Evolutionary conservation across 192 early-diverging fungal species (phyloP), one percentile per base, ranked within the genome.

Genomic region (Coemansia sp.): DNA sequence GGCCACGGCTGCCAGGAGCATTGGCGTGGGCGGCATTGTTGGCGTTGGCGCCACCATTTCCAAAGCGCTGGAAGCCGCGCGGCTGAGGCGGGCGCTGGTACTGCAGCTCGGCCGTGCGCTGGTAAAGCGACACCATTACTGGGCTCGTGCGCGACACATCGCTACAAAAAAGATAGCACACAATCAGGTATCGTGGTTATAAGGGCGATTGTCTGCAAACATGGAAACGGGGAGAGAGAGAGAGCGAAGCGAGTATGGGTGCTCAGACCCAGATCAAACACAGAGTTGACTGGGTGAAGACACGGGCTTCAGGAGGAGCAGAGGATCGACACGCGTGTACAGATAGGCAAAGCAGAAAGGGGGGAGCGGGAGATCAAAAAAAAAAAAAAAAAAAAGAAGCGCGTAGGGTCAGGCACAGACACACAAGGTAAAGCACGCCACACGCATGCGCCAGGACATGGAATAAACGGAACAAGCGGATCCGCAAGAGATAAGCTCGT

Each of bases 111-210:
- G 81, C 75, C 0, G 83, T 84, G 47, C 83, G 77, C 78, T 81
- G 83, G 50, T 84, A 84, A 34, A 84, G 71, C 64, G 83, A 80
- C 13, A 84, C 73, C 83, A 84, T 80, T 39, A 84, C 77, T 0
- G 73, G 73, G 9, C 74, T 67, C 16, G 79, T 77, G 55, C 79
- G 73, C 31, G 79, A 82, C 38, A 82, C 79, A 69, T 82, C 79
- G 36, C 73, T 76, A 80, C n/a, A 61, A 14, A 43, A 23, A 23
- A 58, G 20, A 25, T 13, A 41, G 52, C 18, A 33, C n/a, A 52
- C 31, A n/a, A 18, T 11, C 35, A 35, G 45, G 23, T 16, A 11
- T 11, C 21, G 58, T 50, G 37, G 8, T 56, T 3, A 37, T 39
- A 35, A 37, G 35, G 12, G 45, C 26, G 14, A n/a, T 35, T 33